phyloP scores from a whole-genome alignment of 176 grass and related monocot species.

The Saccharum officinarum region DNA sequence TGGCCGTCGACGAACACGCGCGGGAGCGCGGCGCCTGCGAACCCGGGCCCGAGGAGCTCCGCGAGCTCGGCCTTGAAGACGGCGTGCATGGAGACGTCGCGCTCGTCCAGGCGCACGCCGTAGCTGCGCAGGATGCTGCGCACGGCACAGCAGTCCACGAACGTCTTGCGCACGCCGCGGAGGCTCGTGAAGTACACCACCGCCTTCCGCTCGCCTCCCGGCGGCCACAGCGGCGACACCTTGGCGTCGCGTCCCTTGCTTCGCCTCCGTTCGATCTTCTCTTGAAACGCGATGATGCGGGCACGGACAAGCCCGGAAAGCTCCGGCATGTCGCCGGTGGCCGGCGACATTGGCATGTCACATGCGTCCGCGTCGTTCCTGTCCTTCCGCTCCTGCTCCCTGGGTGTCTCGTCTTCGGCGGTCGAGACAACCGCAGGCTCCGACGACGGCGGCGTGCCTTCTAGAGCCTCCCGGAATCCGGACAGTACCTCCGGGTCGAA shows the following conservation, averaged over 20 bases:
- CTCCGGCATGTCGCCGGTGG: conserved; percentile 33
- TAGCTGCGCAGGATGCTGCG: conserved; percentile 65
- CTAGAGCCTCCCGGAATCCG: conserved; percentile 55
- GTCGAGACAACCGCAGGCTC: neutral
- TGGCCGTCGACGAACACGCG: conserved; percentile 58
- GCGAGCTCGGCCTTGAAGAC: conserved; percentile 68
- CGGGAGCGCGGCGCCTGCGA: conserved; percentile 35
- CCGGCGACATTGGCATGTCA: conserved; percentile 12
- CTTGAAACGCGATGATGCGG: conserved; percentile 54
- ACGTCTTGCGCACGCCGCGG: conserved; percentile 67
- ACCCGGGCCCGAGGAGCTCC: conserved; percentile 34
- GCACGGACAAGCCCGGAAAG: conserved; percentile 52
- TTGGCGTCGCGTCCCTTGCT: conserved; percentile 27
- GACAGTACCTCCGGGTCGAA: conserved; percentile 61
- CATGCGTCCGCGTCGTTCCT: neutral
- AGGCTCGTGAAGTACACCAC: conserved; percentile 91
- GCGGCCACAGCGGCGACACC: conserved; percentile 23
- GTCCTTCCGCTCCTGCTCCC: neutral
- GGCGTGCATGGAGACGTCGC: conserved; percentile 83
- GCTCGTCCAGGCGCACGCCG: conserved; percentile 68
- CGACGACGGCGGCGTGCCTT: conserved; percentile 28
- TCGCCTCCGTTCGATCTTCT: conserved; percentile 43
- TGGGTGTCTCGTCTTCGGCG: neutral
- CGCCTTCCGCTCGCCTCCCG: conserved; percentile 46
- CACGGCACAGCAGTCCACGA: conserved; percentile 70